Base-by-base conservation (phyloP, 306 rosid genomes). In the Psophocarpus tetragonolobus region DNA sequence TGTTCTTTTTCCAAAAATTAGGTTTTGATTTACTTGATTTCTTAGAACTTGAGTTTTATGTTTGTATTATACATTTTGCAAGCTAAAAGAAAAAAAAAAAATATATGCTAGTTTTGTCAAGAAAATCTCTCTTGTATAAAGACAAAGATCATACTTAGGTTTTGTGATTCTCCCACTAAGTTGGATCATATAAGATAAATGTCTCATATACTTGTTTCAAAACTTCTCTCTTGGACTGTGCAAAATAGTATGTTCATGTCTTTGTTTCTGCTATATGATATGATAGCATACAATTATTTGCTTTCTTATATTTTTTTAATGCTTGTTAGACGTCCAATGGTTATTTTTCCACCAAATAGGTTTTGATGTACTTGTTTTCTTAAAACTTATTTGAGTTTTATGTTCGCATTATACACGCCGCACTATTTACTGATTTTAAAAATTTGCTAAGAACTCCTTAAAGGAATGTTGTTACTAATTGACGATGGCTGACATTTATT, bases 341-440 rank as follows among this genome's bases (percentile, higher is more conserved):
- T 44, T 51, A 2, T 39, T 38, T 29, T 26, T 35, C 74, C 32
- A 36, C 8, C n/a, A n/a, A n/a, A n/a, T n/a, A n/a, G n/a, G n/a
- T n/a, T n/a, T n/a, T n/a, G n/a, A 7, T 62, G 44, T 18, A 24
- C 75, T 27, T 67, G 45, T 20, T 67, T 68, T 70, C 39, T 70
- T 44, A n/a, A 8, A 56, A 21, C 20, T 10, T 8, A 14, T 68
- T 68, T 26, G 0, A 4, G 29, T 47, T 60, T 47, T 68, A 17
- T 47, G 3, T 67, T 41, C 8, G 10, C 41, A 39, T 36, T 42
- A 64, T 64, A 9, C 32, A 65, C 33, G 29, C 30, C 42, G 26
- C 9, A 38, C 8, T 18, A 1, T 39, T 9, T 60, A 32, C 24
- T 30, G n/a, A 15, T 69, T 61, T 29, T 45, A 11, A 39, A 27